A percentile compares a stretch with the other conserved stretches of the same genome.
These are phyloP conservation scores for Metarhizium anisopliae DNA, from an alignment of 2,329 filamentous ascomycete genomes.

Conservation along the genomic window DNA sequence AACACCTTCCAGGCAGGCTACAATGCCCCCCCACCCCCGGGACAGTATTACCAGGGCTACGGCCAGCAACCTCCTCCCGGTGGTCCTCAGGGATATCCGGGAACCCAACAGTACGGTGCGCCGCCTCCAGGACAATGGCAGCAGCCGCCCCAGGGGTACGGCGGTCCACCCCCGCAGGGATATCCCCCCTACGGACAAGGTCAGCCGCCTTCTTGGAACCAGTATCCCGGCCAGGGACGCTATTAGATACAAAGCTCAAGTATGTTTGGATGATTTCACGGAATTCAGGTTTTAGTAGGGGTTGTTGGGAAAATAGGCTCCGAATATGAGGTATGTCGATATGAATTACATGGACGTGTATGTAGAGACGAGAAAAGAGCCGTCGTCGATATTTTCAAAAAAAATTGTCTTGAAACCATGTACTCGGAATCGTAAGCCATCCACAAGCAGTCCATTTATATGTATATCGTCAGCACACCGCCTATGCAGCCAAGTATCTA, in stretches of 20 bases:
- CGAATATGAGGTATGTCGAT: too few species aligned
- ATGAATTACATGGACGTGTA: too few species aligned
- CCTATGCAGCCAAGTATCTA: too few species aligned
- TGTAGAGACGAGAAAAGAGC: too few species aligned
- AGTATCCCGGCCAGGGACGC: conserved; percentile 29
- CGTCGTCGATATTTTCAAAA: too few species aligned
- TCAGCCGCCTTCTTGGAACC: conserved; percentile 22
- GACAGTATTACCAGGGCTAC: conserved; percentile 24
- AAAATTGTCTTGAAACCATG: too few species aligned
- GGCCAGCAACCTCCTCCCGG: conserved; percentile 16
- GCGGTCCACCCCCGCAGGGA: conserved; percentile 9
- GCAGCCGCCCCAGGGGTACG: conserved; percentile 13
- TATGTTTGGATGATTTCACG: neutral
- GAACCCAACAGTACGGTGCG: conserved; percentile 17
- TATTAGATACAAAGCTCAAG: neutral
- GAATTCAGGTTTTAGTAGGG: neutral
- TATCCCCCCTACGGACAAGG: conserved; percentile 16
- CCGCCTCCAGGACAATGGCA: conserved; percentile 12
- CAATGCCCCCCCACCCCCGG: conserved; percentile 23
- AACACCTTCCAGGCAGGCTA: conserved; percentile 15
- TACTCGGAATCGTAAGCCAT: too few species aligned
- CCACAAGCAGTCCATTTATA: too few species aligned
- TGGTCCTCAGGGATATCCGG: conserved; percentile 11
- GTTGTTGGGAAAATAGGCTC: too few species aligned
- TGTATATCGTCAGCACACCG: too few species aligned